Evolutionary conservation across 23 red algal species (phyloP).

Genomic region (Gracilaria caudata): DNA sequence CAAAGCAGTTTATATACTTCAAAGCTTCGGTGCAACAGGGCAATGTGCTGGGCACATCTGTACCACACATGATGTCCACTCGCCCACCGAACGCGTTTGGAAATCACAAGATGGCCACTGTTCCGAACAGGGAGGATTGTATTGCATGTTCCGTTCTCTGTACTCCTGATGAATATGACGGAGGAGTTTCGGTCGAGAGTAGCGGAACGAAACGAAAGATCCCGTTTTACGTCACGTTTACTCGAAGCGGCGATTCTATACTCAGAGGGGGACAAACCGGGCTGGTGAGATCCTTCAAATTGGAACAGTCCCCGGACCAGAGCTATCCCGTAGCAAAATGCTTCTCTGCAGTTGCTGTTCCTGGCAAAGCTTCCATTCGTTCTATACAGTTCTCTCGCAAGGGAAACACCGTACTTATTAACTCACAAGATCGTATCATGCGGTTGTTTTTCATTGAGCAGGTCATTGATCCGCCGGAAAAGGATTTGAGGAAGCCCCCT

Average conservation of each 20-base stretch:
- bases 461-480: background rate
- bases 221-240: slow-evolving; percentile 45
- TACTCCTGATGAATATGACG: slow-evolving; percentile 37
- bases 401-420: slow-evolving; percentile 48
- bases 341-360: slow-evolving; percentile 41
- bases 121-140: slow-evolving; percentile 14
- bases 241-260: slow-evolving; percentile 10
- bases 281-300: slow-evolving; percentile 36
- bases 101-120: slow-evolving; percentile 40
- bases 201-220: slow-evolving; percentile 36
- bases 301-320: slow-evolving; percentile 8
- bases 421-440: slow-evolving; percentile 70
- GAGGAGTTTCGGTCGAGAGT: slow-evolving; percentile 38
- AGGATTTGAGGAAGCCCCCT: background rate
- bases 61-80: background rate
- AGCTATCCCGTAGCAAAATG: slow-evolving; percentile 4
- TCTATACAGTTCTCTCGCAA: slow-evolving; percentile 51
- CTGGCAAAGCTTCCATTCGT: slow-evolving; percentile 47
- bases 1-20: slow-evolving; percentile 14
- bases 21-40: slow-evolving; percentile 1
- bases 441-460: slow-evolving; percentile 52
- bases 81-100: slow-evolving; percentile 36
- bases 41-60: slow-evolving; percentile 19
- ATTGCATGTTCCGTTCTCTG: slow-evolving; percentile 37
- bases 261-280: slow-evolving; percentile 56